phyloP scores from a whole-genome alignment of 1,284 basidiomycete species.

The Cronartium quercuum region DNA sequence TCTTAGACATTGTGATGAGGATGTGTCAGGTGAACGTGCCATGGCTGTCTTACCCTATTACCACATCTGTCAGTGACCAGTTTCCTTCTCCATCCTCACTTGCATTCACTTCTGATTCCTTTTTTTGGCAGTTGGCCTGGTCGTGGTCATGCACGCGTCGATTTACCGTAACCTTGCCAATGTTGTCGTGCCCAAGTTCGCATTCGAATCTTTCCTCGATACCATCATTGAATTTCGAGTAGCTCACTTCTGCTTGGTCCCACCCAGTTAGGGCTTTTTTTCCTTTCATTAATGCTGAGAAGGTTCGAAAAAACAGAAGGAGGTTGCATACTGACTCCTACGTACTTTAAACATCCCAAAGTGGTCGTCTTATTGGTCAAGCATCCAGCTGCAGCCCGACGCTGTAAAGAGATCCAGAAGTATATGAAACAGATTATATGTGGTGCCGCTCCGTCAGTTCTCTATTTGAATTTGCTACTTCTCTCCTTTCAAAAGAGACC shows the following conservation, averaged over 20 bases:
- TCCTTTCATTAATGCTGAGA: too few species aligned
- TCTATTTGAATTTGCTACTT: too few species aligned
- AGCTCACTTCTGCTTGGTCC: neutral
- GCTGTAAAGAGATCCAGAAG: neutral
- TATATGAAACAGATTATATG: neutral
- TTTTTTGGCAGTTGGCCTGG: conserved; percentile 5
- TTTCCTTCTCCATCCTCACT: neutral
- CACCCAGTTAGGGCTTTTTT: too few species aligned
- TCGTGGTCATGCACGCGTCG: neutral
- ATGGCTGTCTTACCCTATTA: conserved; percentile 11
- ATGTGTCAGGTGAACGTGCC: neutral
- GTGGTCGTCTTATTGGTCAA: conserved; percentile 11
- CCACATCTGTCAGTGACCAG: conserved; percentile 3
- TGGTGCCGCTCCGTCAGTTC: conserved; percentile 10
- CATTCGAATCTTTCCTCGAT: neutral
- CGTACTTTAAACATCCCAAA: neutral
- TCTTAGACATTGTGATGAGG: neutral
- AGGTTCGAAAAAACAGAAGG: too few species aligned
- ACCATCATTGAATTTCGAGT: neutral
- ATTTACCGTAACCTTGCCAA: neutral
- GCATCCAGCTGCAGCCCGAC: neutral
- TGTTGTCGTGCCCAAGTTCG: neutral
- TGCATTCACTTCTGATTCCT: neutral
- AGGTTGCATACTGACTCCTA: too few species aligned
- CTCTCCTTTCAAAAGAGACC: too few species aligned